Evolutionary conservation across 2,329 filamentous ascomycete genomes (phyloP), one percentile per base, ranked within the genome.

Genomic region (Pseudogymnoascus sp.): DNA sequence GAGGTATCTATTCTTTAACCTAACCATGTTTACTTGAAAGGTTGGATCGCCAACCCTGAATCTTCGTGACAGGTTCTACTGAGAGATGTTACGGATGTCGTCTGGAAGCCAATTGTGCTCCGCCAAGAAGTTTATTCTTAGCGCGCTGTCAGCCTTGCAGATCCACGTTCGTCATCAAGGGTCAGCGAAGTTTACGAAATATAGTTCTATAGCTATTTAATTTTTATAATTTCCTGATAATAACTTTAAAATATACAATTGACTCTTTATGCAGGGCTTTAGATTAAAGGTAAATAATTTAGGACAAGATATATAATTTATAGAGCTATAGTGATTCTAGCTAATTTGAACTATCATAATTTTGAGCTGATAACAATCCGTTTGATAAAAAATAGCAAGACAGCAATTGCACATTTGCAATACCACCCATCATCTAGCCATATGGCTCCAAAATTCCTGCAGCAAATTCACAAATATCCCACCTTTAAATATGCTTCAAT

Each of bases 1-100:
- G 16, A 99, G 84, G 75, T 99, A 99, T 70, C 94, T 88, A 76
- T 96, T 89, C 77, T 99, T 99, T 69, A 97, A 85, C 73, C 94
- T 91, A 65, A 99, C 94, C 94, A 99, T 97, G 59, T 47, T 77
- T 60, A 35, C 28, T 56, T 21, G 28, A 14, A 33, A 33, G 28
- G 50, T 33, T 33, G 28, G 50, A 33, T 56, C 50, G 28, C 28
- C 50, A 56, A 56, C 5, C 28, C 11, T 14, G 12, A 18, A 14
- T 33, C n/a, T 56, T 56, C 50, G 50, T 56, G 50, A 14, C 16
- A 21, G 50, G n/a, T 56, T 33, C 28, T 56, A 14, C 28, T 56
- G n/a, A 21, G 28, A 21, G 50, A 35, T 33, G 28, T 33, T 56
- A 10, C 18, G 50, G 25, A 21, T 7, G 50, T 56, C 16, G 50